Base-by-base conservation (phyloP, 2,329 filamentous ascomycete species). In the Xylogone sp. region DNA sequence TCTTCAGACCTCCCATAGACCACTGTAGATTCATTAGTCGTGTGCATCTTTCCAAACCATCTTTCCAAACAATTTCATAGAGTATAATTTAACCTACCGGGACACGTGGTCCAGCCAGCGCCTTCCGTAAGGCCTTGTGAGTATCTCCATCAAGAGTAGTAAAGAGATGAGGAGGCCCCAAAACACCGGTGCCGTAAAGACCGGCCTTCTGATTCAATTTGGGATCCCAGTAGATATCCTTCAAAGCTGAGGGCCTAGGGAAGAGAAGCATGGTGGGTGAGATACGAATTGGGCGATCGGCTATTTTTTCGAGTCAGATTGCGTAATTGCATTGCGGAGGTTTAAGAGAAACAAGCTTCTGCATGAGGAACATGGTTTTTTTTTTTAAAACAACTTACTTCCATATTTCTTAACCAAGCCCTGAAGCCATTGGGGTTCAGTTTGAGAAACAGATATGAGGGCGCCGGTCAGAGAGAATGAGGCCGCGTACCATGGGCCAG, bases 221-320 rank as follows among this genome's bases (percentile, higher is more conserved):
- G 2, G 65, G 59, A 24, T 69, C 66, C 63, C 69, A 67, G 58
- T 72, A 73, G 46, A 74, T 73, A 22, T 70, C 65, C 50, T 66
- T 69, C 13, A 71, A 51, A 1, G 70, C 57, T 2, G 66, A 66
- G 2, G 67, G 59, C 2, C 60, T 59, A 12, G 67, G 65, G 46
- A 71, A 72, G 20, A 72, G 51, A 1, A 72, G 60, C 57, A 69
- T 60, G 2, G 60, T 68, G 0, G 71, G 70, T 1, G 66, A 43
- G 34, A 39, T 39, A 16, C 49, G 49, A 49, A 54, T 52, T 21
- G 52, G 45, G 13, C 27, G 21, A 43, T 49, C 20, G 60, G 34
- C 72, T 69, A 44, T 16, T 16, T 18, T 18, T 39, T n/a, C n/a
- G 34, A 39, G 34, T 39, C 34, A 69, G 68, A 51, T 71, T 69